Base-by-base conservation (phyloP, 2,329 filamentous ascomycete species). In the Cucurbitaria berberidis region DNA sequence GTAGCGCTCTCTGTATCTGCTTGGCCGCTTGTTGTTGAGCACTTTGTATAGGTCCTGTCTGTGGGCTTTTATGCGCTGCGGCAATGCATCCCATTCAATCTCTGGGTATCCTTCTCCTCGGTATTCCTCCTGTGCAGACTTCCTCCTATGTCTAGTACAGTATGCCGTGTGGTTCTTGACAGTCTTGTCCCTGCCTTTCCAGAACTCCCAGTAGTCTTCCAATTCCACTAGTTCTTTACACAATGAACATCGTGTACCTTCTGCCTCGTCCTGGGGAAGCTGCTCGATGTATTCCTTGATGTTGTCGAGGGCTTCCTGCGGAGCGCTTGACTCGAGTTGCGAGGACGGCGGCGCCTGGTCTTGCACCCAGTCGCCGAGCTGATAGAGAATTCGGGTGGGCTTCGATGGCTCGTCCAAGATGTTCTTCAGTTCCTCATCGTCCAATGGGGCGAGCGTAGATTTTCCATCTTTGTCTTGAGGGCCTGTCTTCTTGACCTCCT, bases 41-140 rank as follows among this genome's bases (percentile, higher is more conserved):
- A 96, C 79, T 13, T 72, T 73, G 53, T 83, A 77, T 1, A 96
- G 74, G 34, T 80, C 77, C 0, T 70, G 61, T 54, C 85, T 80
- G 69, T 91, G 83, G 5, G 74, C 66, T 3, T 76, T 69, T 26
- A 93, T 82, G 6, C 90, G 84, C 3, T 68, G 55, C 16, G 85
- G 80, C 21, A 96, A 79, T 0, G 60, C 66, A 1, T 76, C 71
- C 90, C 91, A 96, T 52, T 90, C 76, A 45, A 96, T 88, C 0
- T 76, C 70, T 0, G 91, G 91, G 69, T 93, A 95, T 0, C 83
- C 81, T 38, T 78, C 82, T 13, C 79, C 70, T 9, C 62, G 53
- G 78, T 82, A 85, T 50, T 81, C 74, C 16, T 72, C 45, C n/a
- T 59, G 45, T 0, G 74, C 74, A 8, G 60, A 58, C 1, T 54